phyloP scores from a whole-genome alignment of 2,329 filamentous ascomycete genomes.

The Botryotinia globosa region DNA sequence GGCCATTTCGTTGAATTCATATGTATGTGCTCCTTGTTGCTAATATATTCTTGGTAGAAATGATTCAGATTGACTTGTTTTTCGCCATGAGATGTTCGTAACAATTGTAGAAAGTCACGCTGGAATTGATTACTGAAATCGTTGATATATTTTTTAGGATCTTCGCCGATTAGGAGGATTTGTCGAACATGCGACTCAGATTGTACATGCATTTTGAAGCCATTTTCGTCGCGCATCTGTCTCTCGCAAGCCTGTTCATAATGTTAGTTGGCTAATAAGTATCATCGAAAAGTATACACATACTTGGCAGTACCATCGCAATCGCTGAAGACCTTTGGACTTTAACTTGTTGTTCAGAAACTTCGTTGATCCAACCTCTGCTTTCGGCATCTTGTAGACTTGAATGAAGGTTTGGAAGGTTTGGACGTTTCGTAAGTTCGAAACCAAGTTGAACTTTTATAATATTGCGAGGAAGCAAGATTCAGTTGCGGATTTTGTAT shows the following conservation, averaged over 20 bases:
- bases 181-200: conserved; percentile 86
- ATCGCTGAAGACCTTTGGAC: conserved; percentile 69
- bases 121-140: conserved; percentile 80
- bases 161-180: conserved; percentile 83
- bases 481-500: background rate
- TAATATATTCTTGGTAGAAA: conserved; percentile 94
- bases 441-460: background rate
- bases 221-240: conserved; percentile 82
- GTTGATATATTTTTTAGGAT: conserved; percentile 79
- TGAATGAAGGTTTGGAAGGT: background rate
- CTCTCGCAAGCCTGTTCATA: conserved; percentile 66
- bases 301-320: conserved; percentile 86
- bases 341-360: conserved; percentile 89
- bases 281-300: conserved; percentile 4
- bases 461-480: background rate
- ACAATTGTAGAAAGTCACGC: conserved; percentile 71
- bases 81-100: conserved; percentile 83
- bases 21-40: conserved; percentile 82
- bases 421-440: background rate
- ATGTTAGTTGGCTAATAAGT: conserved; percentile 13
- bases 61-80: conserved; percentile 86
- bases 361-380: conserved; percentile 90
- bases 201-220: conserved; percentile 89
- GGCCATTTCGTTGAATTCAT: conserved; percentile 94
- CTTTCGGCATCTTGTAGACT: conserved; percentile 72